These are phyloP conservation scores for Hypomyces rosellus DNA, from an alignment of 2,329 filamentous ascomycete genomes.

Conservation along the genomic window DNA sequence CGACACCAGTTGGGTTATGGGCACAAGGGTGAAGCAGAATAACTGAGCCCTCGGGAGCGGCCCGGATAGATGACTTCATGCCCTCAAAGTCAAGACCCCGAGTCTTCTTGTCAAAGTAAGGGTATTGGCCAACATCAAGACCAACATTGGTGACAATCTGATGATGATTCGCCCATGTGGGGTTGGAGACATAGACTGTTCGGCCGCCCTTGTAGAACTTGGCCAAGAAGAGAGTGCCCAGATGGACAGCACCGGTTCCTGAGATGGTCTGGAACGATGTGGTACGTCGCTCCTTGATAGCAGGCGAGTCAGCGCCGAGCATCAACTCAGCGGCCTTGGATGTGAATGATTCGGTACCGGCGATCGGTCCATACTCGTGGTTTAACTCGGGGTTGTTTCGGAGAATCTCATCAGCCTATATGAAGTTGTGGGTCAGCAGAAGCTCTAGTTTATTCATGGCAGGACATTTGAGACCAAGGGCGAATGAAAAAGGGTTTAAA, in stretches of 20 bases:
- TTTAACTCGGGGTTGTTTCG: slow-evolving; percentile 85
- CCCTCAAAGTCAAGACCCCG: slow-evolving; percentile 89
- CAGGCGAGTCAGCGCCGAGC: slow-evolving; percentile 72
- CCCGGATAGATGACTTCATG: slow-evolving; percentile 66
- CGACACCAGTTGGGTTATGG: slow-evolving; percentile 96
- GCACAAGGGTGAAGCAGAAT: slow-evolving; percentile 92
- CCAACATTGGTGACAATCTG: slow-evolving; percentile 94
- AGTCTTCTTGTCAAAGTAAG: slow-evolving; percentile 86
- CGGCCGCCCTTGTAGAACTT: slow-evolving; percentile 77
- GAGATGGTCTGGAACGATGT: slow-evolving; percentile 91
- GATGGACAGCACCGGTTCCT: slow-evolving; percentile 88
- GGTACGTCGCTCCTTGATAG: slow-evolving; percentile 74
- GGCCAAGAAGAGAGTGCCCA: slow-evolving; percentile 87
- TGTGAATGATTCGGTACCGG: slow-evolving; percentile 79
- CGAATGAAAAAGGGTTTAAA: neutral
- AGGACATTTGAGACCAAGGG: neutral
- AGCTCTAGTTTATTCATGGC: neutral
- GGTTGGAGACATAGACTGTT: slow-evolving; percentile 83
- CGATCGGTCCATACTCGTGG: slow-evolving; percentile 97
- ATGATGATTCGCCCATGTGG: slow-evolving; percentile 98
- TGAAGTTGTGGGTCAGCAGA: slow-evolving; percentile 7
- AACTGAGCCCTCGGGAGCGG: slow-evolving; percentile 72
- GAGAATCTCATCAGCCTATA: slow-evolving; percentile 81
- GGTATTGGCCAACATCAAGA: slow-evolving; percentile 73
- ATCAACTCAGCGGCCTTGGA: slow-evolving; percentile 86